Base-by-base conservation (phyloP, 352 stramenopile genomes). In the Pythium rhizo-oryzae region DNA sequence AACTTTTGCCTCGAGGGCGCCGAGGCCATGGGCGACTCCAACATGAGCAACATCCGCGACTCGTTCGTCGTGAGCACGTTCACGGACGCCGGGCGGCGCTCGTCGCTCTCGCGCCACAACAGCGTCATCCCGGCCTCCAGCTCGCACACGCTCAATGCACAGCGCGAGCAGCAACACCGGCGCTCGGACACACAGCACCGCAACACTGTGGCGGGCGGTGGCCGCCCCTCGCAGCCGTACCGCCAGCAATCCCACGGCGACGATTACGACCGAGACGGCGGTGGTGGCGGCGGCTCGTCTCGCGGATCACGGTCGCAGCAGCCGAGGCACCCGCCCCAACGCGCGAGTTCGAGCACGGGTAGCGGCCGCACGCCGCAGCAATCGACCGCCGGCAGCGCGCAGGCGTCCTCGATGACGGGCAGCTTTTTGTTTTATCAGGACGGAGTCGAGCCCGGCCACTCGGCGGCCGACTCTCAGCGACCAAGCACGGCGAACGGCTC, bases 1-100 rank as follows among this genome's bases (percentile, higher is more conserved):
- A 92, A 89, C 67, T 94, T 94, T 74, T 76, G 92, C 18, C 57
- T 92, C 16, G 86, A 94, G 50, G 76, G 82, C 7, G 80, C 75
- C 18, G 76, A 82, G 30, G 62, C 81, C 4, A 74, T 86, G 0
- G 67, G 78, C 2, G 84, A 85, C 19, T 80, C 76, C 6, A 79
- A 88, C 62, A 91, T 94, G 77, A 79, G 81, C 54, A 82, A 77
- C 44, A 91, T 94, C 49, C 79, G 84, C 23, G 76, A 87, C 39
- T 90, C 80, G 4, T 80, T 94, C 54, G 74, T 77, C 0, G 72
- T 92, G 4, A 78, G 81, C 56, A 82, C 83, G 19, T 92, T 92
- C 67, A 74, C 63, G 46, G 70, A 53, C 62, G 74, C 52, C 60
- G 68, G 19, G 50, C 74, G 46, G 58, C 71, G 11, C 57, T 80